phyloP scores from a whole-genome alignment of 176 grass and related monocot species.

The Melocanna baccifera region DNA sequence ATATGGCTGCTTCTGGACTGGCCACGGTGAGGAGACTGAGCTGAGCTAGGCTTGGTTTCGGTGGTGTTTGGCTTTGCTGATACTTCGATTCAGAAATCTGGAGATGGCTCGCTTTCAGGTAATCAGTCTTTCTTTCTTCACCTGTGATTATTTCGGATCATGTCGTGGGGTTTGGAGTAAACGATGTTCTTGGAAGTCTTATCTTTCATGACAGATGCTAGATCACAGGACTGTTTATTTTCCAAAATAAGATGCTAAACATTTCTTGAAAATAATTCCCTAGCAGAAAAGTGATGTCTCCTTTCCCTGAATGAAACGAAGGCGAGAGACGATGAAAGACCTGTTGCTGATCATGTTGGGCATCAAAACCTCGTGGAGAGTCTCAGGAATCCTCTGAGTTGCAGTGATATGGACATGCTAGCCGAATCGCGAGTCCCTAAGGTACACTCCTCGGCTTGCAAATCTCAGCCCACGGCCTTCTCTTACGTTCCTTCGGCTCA shows the following conservation, averaged over 20 bases:
- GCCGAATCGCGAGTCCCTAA: conserved; percentile 43
- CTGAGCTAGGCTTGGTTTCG: neutral
- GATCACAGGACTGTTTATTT: no score
- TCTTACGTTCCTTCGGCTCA: no score
- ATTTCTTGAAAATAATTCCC: neutral
- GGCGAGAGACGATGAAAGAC: neutral
- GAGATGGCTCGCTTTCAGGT: conserved; percentile 48
- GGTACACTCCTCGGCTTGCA: conserved; percentile 36
- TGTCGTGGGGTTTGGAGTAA: neutral
- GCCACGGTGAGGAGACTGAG: neutral
- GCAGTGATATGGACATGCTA: conserved; percentile 14
- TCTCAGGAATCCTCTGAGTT: neutral
- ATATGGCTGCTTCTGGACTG: neutral
- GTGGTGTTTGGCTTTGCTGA: neutral
- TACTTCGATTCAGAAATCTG: neutral
- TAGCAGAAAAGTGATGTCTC: neutral
- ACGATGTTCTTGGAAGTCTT: neutral
- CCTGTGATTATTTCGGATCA: neutral
- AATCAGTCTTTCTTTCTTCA: neutral
- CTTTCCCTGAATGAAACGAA: conserved; percentile 18
- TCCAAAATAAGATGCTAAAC: neutral
- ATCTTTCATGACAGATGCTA: neutral
- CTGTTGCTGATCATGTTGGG: neutral
- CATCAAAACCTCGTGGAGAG: neutral
- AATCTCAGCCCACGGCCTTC: no score